Evolutionary conservation across 1,284 basidiomycete species (phyloP), one percentile per base, ranked within the genome.

Genomic region (Grifola frondosa): DNA sequence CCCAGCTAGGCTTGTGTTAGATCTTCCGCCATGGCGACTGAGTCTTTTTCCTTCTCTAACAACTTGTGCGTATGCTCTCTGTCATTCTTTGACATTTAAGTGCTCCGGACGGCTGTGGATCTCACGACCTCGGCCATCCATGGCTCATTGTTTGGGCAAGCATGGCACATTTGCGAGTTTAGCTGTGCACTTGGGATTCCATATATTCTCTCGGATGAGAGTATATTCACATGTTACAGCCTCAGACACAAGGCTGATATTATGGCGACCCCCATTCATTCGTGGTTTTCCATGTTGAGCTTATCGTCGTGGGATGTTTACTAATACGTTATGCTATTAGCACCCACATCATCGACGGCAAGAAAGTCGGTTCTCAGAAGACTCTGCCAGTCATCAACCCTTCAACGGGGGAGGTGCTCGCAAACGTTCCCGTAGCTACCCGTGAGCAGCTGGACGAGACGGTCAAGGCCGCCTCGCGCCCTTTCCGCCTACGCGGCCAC

Each of bases 391-490:
- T 53, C 26, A 16, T 50, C 24, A 48, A 53, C 34, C 51, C 51
- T 9, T 30, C 51, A n/a, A 53, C 48, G 7, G 47, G 42, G 33
- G 29, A 39, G 12, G 36, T 41, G 25, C 30, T 48, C 29, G 33
- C 49, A 7, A 30, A 41, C 16, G 51, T 45, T 4, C 51, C 51
- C 20, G 25, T 44, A 13, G 51, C 51, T 12, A 45, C 39, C 17
- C 29, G 30, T 21, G 45, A 25, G 22, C 48, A 53, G 25, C 43
- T 53, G 30, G 51, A 53, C 9, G 39, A 23, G 9, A 40, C 51
- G 15, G 25, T 50, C 45, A 30, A 35, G 15, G 44, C 51, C 20
- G 48, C 45, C 1, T 42, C 30, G 26, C 30, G 24, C 21, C 43
- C 46, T 1, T 52, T 52, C 30, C 50, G 37, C n/a, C 21, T 38